A percentile compares a stretch with the other conserved stretches of the same genome.
Evolutionary conservation across 345 rosid genomes (phyloP).

Genomic region (Leavenworthia alabamica): DNA sequence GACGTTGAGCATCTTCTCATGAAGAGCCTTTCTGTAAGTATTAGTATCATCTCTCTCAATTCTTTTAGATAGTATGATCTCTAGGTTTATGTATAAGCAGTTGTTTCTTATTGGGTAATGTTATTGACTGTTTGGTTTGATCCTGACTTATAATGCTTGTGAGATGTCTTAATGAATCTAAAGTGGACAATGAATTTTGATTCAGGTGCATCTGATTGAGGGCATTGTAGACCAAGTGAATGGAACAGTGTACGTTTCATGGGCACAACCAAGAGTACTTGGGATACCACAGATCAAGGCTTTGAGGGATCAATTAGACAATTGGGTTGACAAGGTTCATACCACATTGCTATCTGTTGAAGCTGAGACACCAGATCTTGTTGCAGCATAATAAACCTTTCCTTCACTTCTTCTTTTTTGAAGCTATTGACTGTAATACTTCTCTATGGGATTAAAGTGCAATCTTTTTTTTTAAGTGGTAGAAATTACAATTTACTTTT

Average conservation of each 20-base stretch:
- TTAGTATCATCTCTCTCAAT: slow-evolving; percentile 19
- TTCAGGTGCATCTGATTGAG: slow-evolving; percentile 94
- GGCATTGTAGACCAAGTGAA: slow-evolving; percentile 97
- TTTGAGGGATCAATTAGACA: slow-evolving; percentile 74
- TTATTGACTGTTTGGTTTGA: background rate
- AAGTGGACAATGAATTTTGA: slow-evolving; percentile 11
- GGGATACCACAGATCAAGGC: slow-evolving; percentile 89
- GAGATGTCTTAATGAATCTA: background rate
- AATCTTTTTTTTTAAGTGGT: slow-evolving; percentile 3
- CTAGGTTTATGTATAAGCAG: background rate
- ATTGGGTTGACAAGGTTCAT: slow-evolving; percentile 83
- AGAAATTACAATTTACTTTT: slow-evolving; percentile 8
- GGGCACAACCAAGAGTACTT: slow-evolving; percentile 99
- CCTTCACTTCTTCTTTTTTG: background rate
- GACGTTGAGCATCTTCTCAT: slow-evolving; percentile 96
- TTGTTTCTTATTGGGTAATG: background rate
- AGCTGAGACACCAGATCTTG: slow-evolving; percentile 98
- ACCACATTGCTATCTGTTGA: slow-evolving; percentile 75
- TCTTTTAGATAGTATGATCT: background rate
- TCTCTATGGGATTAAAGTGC: slow-evolving; percentile 2
- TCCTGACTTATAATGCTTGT: background rate
- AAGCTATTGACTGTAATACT: slow-evolving; percentile 15
- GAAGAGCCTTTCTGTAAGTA: slow-evolving; percentile 95
- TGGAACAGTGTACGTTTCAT: slow-evolving; percentile 81
- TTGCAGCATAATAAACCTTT: slow-evolving; percentile 25